A percentile compares a stretch with the other conserved stretches of the same genome.
Conservation (phyloP, 257 asterid species). For the Rauvolfia tetraphylla region DNA sequence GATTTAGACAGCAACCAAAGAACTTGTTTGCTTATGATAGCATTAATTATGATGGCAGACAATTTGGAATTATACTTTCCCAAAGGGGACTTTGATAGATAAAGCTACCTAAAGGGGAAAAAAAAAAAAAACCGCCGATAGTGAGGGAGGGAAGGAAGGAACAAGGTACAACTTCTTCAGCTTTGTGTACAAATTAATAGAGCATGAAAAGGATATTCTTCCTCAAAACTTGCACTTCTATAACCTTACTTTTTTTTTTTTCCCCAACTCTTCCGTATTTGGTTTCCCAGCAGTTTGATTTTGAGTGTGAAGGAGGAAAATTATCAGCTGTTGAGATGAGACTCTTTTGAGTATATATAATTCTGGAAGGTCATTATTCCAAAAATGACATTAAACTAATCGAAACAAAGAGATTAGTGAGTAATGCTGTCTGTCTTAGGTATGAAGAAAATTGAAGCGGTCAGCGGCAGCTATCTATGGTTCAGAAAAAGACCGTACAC, state of each 20-base stretch:
- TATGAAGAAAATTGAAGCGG: constrained; percentile 20
- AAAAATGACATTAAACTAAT: constrained; percentile 11
- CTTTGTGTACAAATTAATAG: not conserved
- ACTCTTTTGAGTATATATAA: too few species aligned
- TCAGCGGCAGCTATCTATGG: constrained; percentile 18
- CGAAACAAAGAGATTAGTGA: not conserved
- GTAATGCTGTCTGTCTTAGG: constrained; percentile 20
- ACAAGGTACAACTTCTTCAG: not conserved
- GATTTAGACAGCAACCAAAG: constrained; percentile 2
- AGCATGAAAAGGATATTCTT: not conserved
- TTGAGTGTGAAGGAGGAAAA: not conserved
- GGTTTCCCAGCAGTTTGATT: too few species aligned
- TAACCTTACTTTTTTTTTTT: too few species aligned
- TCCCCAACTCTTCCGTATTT: too few species aligned
- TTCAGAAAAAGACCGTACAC: constrained; percentile 26
- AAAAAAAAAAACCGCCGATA: not conserved
- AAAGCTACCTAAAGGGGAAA: not conserved
- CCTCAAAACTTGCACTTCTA: too few species aligned
- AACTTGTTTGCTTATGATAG: not conserved
- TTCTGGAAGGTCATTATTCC: constrained; percentile 1
- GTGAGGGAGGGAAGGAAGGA: not conserved
- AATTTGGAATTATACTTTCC: not conserved
- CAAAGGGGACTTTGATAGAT: not conserved
- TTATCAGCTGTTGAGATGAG: not conserved
- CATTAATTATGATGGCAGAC: not conserved